A percentile compares a stretch with the other conserved stretches of the same genome.
Conservation (phyloP, 2,329 filamentous ascomycete species). For the Decorospora gaudefroyi region DNA sequence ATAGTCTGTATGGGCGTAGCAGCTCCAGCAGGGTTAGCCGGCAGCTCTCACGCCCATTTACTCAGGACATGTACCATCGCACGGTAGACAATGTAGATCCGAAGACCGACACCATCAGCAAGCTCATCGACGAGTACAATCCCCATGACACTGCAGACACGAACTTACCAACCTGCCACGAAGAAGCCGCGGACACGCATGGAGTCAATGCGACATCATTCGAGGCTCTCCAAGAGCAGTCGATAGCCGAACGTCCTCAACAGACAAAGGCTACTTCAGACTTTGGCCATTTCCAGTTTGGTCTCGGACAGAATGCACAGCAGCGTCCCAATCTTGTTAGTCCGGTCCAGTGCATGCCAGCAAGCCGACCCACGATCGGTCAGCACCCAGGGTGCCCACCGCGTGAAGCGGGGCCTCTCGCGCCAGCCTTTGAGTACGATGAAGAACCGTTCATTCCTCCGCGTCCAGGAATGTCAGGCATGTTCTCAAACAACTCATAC, state of each 20-base stretch:
- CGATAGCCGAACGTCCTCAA: constrained; percentile 3
- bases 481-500: constrained; percentile 34
- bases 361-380: constrained; percentile 13
- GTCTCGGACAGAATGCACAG: constrained; percentile 1
- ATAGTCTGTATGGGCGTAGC: constrained; percentile 22
- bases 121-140: constrained; percentile 40
- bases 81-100: constrained; percentile 17
- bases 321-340: not conserved
- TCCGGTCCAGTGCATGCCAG: not conserved
- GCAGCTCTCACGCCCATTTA: constrained; percentile 16
- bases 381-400: constrained; percentile 32
- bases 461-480: constrained; percentile 23
- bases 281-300: constrained; percentile 37
- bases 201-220: not conserved
- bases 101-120: constrained; percentile 43
- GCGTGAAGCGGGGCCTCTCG: constrained; percentile 29
- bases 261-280: constrained; percentile 13
- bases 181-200: not conserved
- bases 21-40: constrained; percentile 14
- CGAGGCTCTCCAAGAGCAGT: not conserved
- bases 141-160: constrained; percentile 10
- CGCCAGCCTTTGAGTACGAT: constrained; percentile 34
- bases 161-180: constrained; percentile 4
- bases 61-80: constrained; percentile 19
- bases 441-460: constrained; percentile 10